Evolutionary conservation across 441 rosid genomes (phyloP).

Genomic region (Pelargonium hybrid): DNA sequence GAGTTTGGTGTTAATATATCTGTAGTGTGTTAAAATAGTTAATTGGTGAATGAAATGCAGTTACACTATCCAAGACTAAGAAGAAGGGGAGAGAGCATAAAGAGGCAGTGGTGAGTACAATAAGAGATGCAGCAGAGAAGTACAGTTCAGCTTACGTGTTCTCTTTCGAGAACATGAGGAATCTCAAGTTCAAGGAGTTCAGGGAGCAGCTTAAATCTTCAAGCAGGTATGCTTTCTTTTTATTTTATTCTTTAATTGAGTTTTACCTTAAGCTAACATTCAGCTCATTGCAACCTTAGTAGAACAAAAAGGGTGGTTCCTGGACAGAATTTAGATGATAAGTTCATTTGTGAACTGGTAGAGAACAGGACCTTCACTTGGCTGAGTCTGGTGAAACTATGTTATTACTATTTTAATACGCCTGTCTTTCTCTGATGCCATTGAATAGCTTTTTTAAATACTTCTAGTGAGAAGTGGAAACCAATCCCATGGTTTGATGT

Average conservation of each 20-base stretch:
- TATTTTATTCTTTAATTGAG: background rate
- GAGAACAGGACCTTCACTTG: too few species aligned
- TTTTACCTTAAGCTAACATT: background rate
- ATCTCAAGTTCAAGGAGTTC: conserved; percentile 86
- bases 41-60: conserved; percentile 25
- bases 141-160: conserved; percentile 62
- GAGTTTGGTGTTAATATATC: background rate
- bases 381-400: too few species aligned
- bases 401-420: too few species aligned
- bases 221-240: conserved; percentile 44
- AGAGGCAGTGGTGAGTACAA: conserved; percentile 51
- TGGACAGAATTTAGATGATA: too few species aligned
- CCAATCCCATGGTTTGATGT: too few species aligned
- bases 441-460: too few species aligned
- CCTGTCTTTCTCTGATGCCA: too few species aligned
- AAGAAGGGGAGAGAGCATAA: conserved; percentile 94
- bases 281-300: background rate
- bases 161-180: conserved; percentile 90
- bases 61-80: conserved; percentile 84
- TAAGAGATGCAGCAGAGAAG: conserved; percentile 61
- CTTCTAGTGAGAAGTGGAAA: too few species aligned
- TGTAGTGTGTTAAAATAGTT: too few species aligned
- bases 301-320: background rate
- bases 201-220: conserved; percentile 66
- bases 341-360: too few species aligned